Evolutionary conservation across 257 asterid genomes (phyloP), one percentile per base, ranked within the genome.

Genomic region (Osmanthus fragrans): DNA sequence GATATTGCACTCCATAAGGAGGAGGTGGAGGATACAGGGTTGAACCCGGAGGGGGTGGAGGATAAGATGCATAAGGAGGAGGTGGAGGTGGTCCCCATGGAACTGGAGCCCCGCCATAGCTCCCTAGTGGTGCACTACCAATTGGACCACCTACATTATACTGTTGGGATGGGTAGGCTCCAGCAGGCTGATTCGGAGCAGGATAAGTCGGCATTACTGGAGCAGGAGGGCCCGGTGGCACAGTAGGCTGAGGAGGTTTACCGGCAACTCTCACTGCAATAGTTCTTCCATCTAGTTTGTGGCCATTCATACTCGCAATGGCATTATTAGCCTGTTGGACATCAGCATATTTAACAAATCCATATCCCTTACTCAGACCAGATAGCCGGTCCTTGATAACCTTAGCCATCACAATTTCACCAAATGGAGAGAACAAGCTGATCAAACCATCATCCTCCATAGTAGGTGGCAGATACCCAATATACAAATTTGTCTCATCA

Each of bases 211-310:
- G 94, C 77, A 83, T 72, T 29, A 92, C 79, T 18, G 90, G 90
- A 42, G 90, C 90, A 58, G 97, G 94, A 75, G 97, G 97, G 77
- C 93, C 97, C 11, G 96, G 97, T 67, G 93, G 91, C 76, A 91
- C 86, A 30, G 85, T 49, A 27, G 97, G 93, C 86, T 88, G 96
- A 73, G 99, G 97, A 32, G 93, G 96, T 83, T 91, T 92, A 73
- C 99, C 99, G 0, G 99, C 97, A 12, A 94, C 90, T 83, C 99
- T 90, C 73, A 92, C 99, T 30, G 95, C 99, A 80, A 94, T 94
- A 49, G 96, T 79, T 87, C 99, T 94, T 73, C 97, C 99, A 19
- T 94, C 99, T 71, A 94, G 85, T 70, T 80, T 88, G 85, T 92
- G 86, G 12, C 99, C 97, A 70, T 88, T 94, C 99, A 94, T 94